phyloP scores from a whole-genome alignment of 768 basidiomycete species.

The Boletales sp. region DNA sequence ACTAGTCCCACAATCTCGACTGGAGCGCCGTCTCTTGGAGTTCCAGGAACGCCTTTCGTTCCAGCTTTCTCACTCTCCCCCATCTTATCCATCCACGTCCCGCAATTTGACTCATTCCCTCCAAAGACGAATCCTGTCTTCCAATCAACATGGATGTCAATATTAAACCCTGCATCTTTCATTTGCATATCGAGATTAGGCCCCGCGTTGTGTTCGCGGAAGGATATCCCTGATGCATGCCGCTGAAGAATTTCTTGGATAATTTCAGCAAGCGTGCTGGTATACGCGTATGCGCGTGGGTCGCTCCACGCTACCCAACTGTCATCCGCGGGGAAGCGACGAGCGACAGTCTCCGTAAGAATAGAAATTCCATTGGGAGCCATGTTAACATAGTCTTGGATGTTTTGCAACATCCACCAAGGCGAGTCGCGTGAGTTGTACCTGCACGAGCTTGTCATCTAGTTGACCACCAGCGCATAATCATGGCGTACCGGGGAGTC shows the following conservation, averaged over 20 bases:
- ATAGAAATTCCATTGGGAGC: constrained; percentile 84
- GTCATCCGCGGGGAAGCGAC: constrained; percentile 94
- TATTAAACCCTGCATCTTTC: constrained; percentile 88
- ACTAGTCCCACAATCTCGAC: constrained; percentile 92
- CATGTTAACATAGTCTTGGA: constrained; percentile 85
- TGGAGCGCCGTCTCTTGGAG: constrained; percentile 93
- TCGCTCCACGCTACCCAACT: constrained; percentile 94
- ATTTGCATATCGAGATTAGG: constrained; percentile 98
- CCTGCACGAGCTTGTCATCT: constrained; percentile 31
- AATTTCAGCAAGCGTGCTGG: constrained; percentile 86
- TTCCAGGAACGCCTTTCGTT: constrained; percentile 93
- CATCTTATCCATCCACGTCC: constrained; percentile 99
- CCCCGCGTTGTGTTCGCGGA: constrained; percentile 96
- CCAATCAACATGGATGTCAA: constrained; percentile 96
- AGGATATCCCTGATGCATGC: constrained; percentile 87
- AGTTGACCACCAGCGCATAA: neutral
- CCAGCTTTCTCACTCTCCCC: constrained; percentile 90
- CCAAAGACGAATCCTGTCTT: constrained; percentile 85
- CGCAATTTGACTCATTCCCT: constrained; percentile 82
- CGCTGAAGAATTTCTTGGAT: constrained; percentile 96
- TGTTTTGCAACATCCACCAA: constrained; percentile 99
- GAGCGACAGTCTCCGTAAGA: constrained; percentile 75
- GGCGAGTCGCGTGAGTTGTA: constrained; percentile 98
- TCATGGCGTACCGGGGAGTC: constrained; percentile 62
- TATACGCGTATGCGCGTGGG: constrained; percentile 73